phyloP scores from a whole-genome alignment of 2,329 filamentous ascomycete genomes.

The Eutypella sp. region DNA sequence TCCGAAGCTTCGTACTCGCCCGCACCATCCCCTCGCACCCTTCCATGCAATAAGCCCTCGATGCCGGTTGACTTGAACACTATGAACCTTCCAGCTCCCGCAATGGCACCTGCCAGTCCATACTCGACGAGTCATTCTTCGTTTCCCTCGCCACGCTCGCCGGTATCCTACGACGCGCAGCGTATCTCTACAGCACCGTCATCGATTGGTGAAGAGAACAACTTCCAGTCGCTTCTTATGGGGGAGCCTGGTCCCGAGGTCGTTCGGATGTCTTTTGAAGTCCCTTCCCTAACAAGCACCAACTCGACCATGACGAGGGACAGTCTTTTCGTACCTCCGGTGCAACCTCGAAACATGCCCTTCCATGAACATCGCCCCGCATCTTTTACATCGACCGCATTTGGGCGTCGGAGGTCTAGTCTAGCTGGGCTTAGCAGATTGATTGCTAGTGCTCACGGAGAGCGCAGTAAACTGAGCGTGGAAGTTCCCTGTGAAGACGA shows the following conservation, averaged over 20 bases:
- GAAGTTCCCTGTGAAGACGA: constrained; percentile 56
- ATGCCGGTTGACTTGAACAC: constrained; percentile 47
- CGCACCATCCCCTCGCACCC: constrained; percentile 41
- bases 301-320: constrained; percentile 73
- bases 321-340: constrained; percentile 44
- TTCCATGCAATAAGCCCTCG: constrained; percentile 39
- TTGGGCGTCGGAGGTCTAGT: constrained; percentile 68
- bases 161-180: constrained; percentile 66
- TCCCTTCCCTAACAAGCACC: constrained; percentile 69
- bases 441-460: constrained; percentile 69
- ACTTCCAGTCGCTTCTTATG: constrained; percentile 65
- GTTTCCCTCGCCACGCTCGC: constrained; percentile 63
- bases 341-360: constrained; percentile 33
- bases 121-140: constrained; percentile 61
- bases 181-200: constrained; percentile 72
- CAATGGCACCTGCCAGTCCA: constrained; percentile 53
- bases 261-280: constrained; percentile 64
- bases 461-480: constrained; percentile 69
- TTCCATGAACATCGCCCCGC: constrained; percentile 54
- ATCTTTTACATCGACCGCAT: constrained; percentile 56
- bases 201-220: constrained; percentile 66
- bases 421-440: constrained; percentile 72
- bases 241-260: constrained; percentile 69
- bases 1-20: constrained; percentile 35
- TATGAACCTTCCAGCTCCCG: constrained; percentile 38